Evolutionary conservation across 352 stramenopile genomes (phyloP), one percentile per base, ranked within the genome.

Genomic region (Phytophthora crassamura): DNA sequence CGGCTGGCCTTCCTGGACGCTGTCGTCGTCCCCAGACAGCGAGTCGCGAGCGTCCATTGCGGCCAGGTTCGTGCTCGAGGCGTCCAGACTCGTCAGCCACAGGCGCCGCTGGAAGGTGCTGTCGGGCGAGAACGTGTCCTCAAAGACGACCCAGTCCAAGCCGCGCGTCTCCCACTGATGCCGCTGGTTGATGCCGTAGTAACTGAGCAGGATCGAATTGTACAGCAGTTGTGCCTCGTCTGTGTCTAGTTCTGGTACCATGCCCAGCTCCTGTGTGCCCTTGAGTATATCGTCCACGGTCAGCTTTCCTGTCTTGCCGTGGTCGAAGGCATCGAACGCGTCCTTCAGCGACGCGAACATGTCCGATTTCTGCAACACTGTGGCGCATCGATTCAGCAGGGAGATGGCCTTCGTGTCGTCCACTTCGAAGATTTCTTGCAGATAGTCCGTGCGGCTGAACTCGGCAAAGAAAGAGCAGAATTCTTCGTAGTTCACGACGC

Each of bases 391-490:
- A 45, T 92, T 84, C 52, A 94, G 16, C 12, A 91, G 67, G 22
- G 87, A 84, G 32, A 94, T 86, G 0, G 83, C 85, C 40, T 80
- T 82, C 5, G 84, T 84, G 43, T 94, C 85, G 30, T 92, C 78
- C 7, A 91, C 69, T 32, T 91, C 85, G 53, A 94, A 94, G 1
- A 94, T 67, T 39, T 91, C 78, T 60, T 90, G 82, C 5, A 94
- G 60, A 49, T 88, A 88, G 47, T 91, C 85, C 0, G 74, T 71
- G 5, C 81, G 82, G 47, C 81, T 91, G 47, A 90, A 91, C 54
- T 94, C 83, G 10, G 78, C 82, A 56, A 98, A 98, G 41, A 96
- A 91, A 4, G 77, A 78, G 40, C 84, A 84, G 60, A 98, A 98
- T 64, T 98, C 93, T 28, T 91, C 73, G 53, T 96, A 94, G 58